Evolutionary conservation across 73 alveolate genomes (phyloP).

Genomic region (Paramecium primaurelia): DNA sequence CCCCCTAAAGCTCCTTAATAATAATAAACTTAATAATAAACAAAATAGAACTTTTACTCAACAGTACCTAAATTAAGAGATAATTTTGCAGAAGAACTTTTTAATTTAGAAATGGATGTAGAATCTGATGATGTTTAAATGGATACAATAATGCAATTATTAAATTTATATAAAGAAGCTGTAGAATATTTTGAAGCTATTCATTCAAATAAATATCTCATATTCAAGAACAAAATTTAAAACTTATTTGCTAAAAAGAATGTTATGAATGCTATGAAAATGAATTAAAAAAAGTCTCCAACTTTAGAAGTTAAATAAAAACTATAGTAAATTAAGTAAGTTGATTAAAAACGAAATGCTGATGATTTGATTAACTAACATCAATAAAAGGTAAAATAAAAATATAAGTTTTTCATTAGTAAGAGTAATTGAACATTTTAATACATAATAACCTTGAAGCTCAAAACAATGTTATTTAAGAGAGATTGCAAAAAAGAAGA

Average conservation of each 20-base stretch:
- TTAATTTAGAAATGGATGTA: slow-evolving; percentile 38
- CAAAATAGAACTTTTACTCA: not conserved
- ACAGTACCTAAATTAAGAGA: not conserved
- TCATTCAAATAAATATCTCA: slow-evolving; percentile 9
- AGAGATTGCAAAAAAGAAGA: slow-evolving; percentile 13
- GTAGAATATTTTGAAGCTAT: slow-evolving; percentile 42
- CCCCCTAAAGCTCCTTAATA: not conserved
- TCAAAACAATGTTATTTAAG: not conserved
- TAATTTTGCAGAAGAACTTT: slow-evolving; percentile 23
- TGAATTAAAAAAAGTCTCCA: not conserved
- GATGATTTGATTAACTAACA: not conserved
- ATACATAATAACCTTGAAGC: not conserved
- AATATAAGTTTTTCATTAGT: not conserved
- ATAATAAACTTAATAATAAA: not conserved
- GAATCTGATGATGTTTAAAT: slow-evolving; percentile 17
- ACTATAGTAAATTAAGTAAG: not conserved
- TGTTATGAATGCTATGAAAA: not conserved
- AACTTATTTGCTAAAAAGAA: not conserved
- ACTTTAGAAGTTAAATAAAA: not conserved
- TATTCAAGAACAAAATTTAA: slow-evolving; percentile 31
- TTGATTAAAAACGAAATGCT: not conserved
- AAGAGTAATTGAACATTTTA: not conserved
- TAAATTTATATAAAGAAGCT: slow-evolving; percentile 30
- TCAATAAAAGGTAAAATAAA: not conserved
- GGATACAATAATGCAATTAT: slow-evolving; percentile 1